phyloP scores from a whole-genome alignment of 2,329 filamentous ascomycete genomes.

The Hysterium pulicare region DNA sequence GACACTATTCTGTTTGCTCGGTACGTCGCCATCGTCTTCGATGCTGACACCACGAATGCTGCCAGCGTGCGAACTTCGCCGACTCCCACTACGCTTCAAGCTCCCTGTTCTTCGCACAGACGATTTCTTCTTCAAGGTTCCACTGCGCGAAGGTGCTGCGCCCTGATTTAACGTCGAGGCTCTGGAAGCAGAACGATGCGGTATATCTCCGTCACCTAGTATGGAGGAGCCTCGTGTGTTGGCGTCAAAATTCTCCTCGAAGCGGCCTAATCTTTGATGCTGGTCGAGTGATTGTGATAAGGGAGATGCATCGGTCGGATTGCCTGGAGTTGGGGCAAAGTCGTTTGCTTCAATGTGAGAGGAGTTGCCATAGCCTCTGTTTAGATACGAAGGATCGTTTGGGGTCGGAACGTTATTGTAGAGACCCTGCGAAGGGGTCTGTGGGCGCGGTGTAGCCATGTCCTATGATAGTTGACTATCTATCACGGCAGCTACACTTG shows the following conservation, averaged over 20 bases:
- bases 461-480: too few relatives aligned
- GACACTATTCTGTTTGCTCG: conserved; percentile 71
- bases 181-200: conserved; percentile 62
- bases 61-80: conserved; percentile 76
- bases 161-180: conserved; percentile 45
- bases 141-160: conserved; percentile 55
- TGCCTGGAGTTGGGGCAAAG: conserved; percentile 37
- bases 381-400: conserved; percentile 35
- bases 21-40: conserved; percentile 61
- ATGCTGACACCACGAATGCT: conserved; percentile 79
- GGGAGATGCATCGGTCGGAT: conserved; percentile 29
- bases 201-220: conserved; percentile 49
- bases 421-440: conserved; percentile 21
- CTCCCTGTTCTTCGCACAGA: conserved; percentile 73
- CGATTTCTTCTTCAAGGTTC: conserved; percentile 84
- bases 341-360: conserved; percentile 32
- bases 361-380: conserved; percentile 29
- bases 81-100: conserved; percentile 74
- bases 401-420: conserved; percentile 39
- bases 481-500: too few relatives aligned
- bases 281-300: conserved; percentile 31
- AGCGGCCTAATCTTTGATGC: conserved; percentile 46
- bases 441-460: conserved; percentile 27
- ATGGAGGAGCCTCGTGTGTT: conserved; percentile 65
- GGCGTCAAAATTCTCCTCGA: conserved; percentile 70